Evolutionary conservation across 139 green algal species (phyloP).

Genomic region (Chlamydomonas incerta): DNA sequence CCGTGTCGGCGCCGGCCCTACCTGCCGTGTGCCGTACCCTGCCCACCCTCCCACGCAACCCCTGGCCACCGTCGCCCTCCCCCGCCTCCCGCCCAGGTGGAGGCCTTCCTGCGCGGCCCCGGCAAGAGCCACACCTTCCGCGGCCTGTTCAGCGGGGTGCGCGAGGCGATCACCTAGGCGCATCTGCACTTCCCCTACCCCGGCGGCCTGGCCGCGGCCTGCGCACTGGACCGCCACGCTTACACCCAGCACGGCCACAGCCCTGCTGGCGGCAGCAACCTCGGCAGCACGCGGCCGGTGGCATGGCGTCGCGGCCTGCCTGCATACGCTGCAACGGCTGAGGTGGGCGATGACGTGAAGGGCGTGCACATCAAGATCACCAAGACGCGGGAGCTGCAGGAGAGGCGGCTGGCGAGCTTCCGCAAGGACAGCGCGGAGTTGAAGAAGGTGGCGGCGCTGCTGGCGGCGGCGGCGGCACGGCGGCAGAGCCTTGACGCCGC

Average conservation of each 20-base stretch:
- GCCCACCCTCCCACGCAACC: too few relatives aligned
- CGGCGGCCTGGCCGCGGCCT: background rate
- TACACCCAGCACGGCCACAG: too few relatives aligned
- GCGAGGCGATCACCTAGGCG: background rate
- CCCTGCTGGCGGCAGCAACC: too few relatives aligned
- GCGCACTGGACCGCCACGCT: too few relatives aligned
- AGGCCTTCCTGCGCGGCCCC: slow-evolving; percentile 11
- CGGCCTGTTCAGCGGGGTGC: background rate
- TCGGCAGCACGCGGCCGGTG: too few relatives aligned
- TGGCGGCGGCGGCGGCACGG: too few relatives aligned
- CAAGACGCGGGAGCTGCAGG: too few relatives aligned
- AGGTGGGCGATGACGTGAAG: background rate
- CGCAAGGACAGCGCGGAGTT: background rate
- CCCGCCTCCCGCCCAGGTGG: background rate
- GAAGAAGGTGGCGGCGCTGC: background rate
- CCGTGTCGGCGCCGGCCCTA: too few relatives aligned
- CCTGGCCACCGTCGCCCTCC: too few relatives aligned
- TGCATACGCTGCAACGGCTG: background rate
- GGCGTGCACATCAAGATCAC: background rate
- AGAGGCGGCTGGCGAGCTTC: too few relatives aligned
- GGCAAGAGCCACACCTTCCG: background rate
- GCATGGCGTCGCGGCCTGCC: background rate
- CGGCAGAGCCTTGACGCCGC: too few relatives aligned
- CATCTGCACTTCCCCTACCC: background rate
- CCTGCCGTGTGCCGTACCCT: too few relatives aligned